Evolutionary conservation across 2,329 filamentous ascomycete species (phyloP).

Genomic region (Colletotrichum theobromicola): DNA sequence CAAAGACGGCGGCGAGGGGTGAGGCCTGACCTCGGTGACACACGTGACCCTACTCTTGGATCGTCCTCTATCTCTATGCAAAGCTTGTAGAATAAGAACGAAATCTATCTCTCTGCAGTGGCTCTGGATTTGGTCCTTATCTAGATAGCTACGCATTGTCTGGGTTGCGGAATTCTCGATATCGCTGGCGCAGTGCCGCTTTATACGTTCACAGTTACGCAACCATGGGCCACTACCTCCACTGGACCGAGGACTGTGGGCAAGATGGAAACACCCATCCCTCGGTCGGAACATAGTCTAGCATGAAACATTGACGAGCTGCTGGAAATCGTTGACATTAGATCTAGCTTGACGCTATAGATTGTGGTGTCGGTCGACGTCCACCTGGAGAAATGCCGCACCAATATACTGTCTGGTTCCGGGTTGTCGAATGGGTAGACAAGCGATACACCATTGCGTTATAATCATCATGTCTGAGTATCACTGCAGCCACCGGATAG

Average conservation of each 20-base stretch:
- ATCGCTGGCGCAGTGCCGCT: not conserved
- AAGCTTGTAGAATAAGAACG: accelerated
- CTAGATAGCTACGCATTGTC: not conserved
- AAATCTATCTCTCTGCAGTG: accelerated
- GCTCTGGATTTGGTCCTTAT: accelerated
- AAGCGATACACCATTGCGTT: not conserved
- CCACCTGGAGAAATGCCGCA: not conserved
- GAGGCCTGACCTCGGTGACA: not conserved
- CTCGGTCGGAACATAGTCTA: accelerated
- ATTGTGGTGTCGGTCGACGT: accelerated
- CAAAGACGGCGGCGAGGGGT: not conserved
- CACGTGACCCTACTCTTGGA: accelerated
- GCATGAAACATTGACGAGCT: not conserved
- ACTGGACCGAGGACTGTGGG: not conserved
- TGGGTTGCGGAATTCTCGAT: not conserved
- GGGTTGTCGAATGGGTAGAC: no score
- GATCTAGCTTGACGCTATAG: not conserved
- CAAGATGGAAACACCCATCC: not conserved
- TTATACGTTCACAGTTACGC: not conserved
- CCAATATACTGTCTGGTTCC: no score
- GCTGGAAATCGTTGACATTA: accelerated
- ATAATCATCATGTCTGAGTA: accelerated
- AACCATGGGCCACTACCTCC: not conserved
- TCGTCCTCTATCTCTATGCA: not conserved
- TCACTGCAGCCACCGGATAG: not conserved